Base-by-base conservation (phyloP, 768 basidiomycete genomes). In the Phaeotremella skinneri region DNA sequence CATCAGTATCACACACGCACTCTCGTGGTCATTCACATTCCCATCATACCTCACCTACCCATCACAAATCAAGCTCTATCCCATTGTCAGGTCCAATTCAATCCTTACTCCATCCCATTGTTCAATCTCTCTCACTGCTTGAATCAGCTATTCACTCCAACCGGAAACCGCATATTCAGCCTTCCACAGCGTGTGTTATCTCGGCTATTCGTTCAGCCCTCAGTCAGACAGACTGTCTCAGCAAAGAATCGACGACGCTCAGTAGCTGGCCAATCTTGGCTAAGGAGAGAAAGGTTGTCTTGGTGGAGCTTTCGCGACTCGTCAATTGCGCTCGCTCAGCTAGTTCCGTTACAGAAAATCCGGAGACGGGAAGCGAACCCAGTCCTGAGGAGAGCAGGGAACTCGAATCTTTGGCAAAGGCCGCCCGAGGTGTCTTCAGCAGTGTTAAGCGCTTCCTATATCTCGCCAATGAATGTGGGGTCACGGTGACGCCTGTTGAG, bases 181-280 rank as follows among this genome's bases (percentile, higher is more conserved):
- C 94, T 4, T 88, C 91, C 2, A 90, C 93, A 0, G 93, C 92
- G 14, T 92, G 87, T 76, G 88, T 98, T 59, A 92, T 99, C 66
- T 91, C 91, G 13, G 90, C 89, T 54, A 91, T 98, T 48, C 87
- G 93, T 30, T 84, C 87, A 27, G 87, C 94, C 17, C 82, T 99
- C 43, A 84, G 86, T 27, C 83, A 87, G 11, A 86, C 90, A 16
- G 88, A 88, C 58, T 93, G 90, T 55, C 81, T 96, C 23, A 84
- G 86, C 39, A 86, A 90, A 45, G 90, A 94, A 63, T 87, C 90
- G 0, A 81, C 82, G 0, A 78, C 88, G 21, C 82, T 99, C 20
- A 83, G 82, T 63, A 81, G 79, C 47, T 85, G 85, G 66, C 83
- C 87, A 0, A 59, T 80, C 2, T 81, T 99, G 34, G 84, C 84